Conservation (phyloP, 768 basidiomycete genomes). For the Dentipellis sp. region DNA sequence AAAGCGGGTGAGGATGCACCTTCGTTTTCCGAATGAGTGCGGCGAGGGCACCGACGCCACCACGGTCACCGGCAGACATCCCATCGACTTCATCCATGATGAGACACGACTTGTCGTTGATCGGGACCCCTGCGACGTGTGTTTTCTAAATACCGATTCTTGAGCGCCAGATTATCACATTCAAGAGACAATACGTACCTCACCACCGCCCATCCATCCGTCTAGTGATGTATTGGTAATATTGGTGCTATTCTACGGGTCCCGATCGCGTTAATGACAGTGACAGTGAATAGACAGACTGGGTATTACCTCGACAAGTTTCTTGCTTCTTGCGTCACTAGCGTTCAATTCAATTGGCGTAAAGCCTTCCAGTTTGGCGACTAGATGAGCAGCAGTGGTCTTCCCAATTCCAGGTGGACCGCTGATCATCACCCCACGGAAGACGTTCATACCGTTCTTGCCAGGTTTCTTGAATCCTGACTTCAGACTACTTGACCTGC, state of each 20-base stretch:
- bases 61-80: slow-evolving; percentile 96
- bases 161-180: background rate
- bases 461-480: slow-evolving; percentile 89
- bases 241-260: slow-evolving; percentile 71
- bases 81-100: slow-evolving; percentile 99
- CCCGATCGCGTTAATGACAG: background rate
- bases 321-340: slow-evolving; percentile 92
- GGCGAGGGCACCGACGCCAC: slow-evolving; percentile 91
- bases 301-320: slow-evolving; percentile 75
- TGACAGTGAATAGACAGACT: background rate
- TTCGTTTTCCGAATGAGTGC: slow-evolving; percentile 89
- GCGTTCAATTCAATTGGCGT: slow-evolving; percentile 95
- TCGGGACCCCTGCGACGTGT: slow-evolving; percentile 60
- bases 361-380: slow-evolving; percentile 84
- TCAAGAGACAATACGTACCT: slow-evolving; percentile 25
- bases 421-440: slow-evolving; percentile 79
- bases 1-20: slow-evolving; percentile 28
- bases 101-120: slow-evolving; percentile 76
- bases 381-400: slow-evolving; percentile 91
- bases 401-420: slow-evolving; percentile 97
- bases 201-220: slow-evolving; percentile 62
- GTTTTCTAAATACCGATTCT: slow-evolving; percentile 30
- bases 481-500: slow-evolving; percentile 67
- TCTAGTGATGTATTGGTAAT: slow-evolving; percentile 85
- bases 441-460: slow-evolving; percentile 80